These are phyloP conservation scores for Candida maris DNA, from an alignment of 805 yeast genomes.

Conservation along the genomic window DNA sequence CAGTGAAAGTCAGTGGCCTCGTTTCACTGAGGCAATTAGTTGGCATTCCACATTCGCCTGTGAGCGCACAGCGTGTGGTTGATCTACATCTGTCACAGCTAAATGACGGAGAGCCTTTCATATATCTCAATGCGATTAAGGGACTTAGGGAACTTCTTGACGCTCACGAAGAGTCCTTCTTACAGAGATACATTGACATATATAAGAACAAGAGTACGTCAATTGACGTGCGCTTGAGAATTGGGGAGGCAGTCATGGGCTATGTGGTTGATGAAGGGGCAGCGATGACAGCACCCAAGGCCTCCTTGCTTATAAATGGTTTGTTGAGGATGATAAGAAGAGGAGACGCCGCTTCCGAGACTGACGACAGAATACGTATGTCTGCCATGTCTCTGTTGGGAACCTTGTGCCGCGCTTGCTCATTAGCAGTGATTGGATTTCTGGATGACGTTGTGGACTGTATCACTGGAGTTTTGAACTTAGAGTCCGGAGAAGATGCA, in stretches of 20 bases:
- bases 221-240: conserved; percentile 66
- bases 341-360: conserved; percentile 3
- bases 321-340: conserved; percentile 34
- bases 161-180: conserved; percentile 31
- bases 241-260: conserved; percentile 77
- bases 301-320: conserved; percentile 37
- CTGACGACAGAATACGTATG: conserved; percentile 67
- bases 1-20: conserved; percentile 85
- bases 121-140: conserved; percentile 80
- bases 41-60: conserved; percentile 39
- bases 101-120: conserved; percentile 78
- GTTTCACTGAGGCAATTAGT: conserved; percentile 53
- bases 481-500: conserved; percentile 43
- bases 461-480: conserved; percentile 66
- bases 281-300: conserved; percentile 29
- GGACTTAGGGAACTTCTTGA: conserved; percentile 63
- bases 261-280: conserved; percentile 46
- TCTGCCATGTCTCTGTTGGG: conserved; percentile 89
- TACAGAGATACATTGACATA: conserved; percentile 9
- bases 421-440: conserved; percentile 45
- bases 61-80: conserved; percentile 52
- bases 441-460: conserved; percentile 67
- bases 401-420: conserved; percentile 54
- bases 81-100: conserved; percentile 61
- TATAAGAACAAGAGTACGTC: conserved; percentile 15